A percentile compares a stretch with the other conserved stretches of the same genome.
These are phyloP conservation scores for Candida dajiaensis DNA, from an alignment of 805 yeast genomes.

Conservation along the genomic window DNA sequence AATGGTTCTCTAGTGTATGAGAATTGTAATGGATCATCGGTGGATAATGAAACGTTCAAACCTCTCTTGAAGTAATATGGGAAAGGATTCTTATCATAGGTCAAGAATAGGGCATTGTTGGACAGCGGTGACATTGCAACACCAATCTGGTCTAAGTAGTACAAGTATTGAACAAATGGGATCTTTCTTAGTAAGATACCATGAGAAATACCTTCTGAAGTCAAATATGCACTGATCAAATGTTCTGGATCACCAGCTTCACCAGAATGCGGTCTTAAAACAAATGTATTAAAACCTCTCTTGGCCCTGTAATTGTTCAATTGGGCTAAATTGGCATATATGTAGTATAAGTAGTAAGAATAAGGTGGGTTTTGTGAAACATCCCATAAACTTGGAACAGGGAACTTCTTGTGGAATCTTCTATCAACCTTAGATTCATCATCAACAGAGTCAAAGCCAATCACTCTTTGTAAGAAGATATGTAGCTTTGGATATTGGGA, in stretches of 20 bases:
- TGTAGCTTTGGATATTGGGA: constrained; percentile 83
- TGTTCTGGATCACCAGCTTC: constrained; percentile 99
- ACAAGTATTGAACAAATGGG: constrained; percentile 91
- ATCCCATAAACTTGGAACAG: constrained; percentile 83
- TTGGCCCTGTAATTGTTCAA: constrained; percentile 76
- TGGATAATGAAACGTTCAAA: constrained; percentile 85
- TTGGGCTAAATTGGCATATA: constrained; percentile 81
- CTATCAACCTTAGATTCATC: constrained; percentile 94
- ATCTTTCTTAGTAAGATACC: constrained; percentile 91
- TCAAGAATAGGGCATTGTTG: constrained; percentile 90
- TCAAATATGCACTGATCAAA: constrained; percentile 79
- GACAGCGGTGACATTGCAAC: constrained; percentile 98
- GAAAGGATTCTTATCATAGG: constrained; percentile 97
- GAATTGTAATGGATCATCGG: constrained; percentile 97
- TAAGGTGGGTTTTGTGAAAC: constrained; percentile 87
- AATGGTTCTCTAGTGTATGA: constrained; percentile 96
- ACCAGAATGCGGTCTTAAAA: constrained; percentile 97
- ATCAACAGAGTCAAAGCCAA: constrained; percentile 97
- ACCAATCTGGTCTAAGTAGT: constrained; percentile 91
- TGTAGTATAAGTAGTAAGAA: constrained; percentile 86
- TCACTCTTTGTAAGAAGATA: constrained; percentile 84
- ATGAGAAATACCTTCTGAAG: constrained; percentile 91
- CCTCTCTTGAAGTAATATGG: constrained; percentile 88
- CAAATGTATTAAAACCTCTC: constrained; percentile 80
- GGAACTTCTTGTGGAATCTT: constrained; percentile 74